Evolutionary conservation across 179 eudicot species (phyloP), one percentile per base, ranked within the genome.

Genomic region (Spergularia azorica): DNA sequence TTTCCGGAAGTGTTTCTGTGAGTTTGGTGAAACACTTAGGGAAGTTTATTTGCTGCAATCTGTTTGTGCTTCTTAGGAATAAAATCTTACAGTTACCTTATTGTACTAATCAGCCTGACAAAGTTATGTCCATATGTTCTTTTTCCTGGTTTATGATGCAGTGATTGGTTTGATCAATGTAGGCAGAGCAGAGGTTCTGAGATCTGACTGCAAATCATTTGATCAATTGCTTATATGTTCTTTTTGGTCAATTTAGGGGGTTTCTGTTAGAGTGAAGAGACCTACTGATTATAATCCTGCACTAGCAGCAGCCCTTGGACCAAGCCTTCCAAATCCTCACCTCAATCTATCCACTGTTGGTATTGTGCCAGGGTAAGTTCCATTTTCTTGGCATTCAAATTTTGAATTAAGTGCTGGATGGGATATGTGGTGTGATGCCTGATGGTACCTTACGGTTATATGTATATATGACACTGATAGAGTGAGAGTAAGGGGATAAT

Each of bases 211-310:
- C 63, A 58, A 54, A 36, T 63, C 67, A 32, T 72, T 51, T 81
- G 5, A 51, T 67, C 72, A 60, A 67, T 46, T 72, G 77, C 62
- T 68, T 77, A 62, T 76, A 50, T 80, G 57, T 57, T 76, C 76
- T 54, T 72, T 63, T 79, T 82, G 64, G 56, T 83, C 59, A 67
- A 81, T 63, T 50, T 80, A 92, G 97, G 97, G 97, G 20, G 93
- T 88, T 69, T 85, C 93, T 79, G 97, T 92, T 51, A 84, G 92
- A 73, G 93, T 92, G 73, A 85, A 90, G 84, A 84, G 97, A 72
- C 97, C 97, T 73, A 91, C 93, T 4, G 97, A 92, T 84, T 87
- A 95, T 82, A 93, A 95, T 76, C 95, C 97, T 54, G 88, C 97
- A 4, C 87, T 90, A 67, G 97, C 97, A 63, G 95, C 95, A 50